These are phyloP conservation scores for Blastobotrys proliferans DNA, from an alignment of 1,139 yeast species.

Conservation along the genomic window DNA sequence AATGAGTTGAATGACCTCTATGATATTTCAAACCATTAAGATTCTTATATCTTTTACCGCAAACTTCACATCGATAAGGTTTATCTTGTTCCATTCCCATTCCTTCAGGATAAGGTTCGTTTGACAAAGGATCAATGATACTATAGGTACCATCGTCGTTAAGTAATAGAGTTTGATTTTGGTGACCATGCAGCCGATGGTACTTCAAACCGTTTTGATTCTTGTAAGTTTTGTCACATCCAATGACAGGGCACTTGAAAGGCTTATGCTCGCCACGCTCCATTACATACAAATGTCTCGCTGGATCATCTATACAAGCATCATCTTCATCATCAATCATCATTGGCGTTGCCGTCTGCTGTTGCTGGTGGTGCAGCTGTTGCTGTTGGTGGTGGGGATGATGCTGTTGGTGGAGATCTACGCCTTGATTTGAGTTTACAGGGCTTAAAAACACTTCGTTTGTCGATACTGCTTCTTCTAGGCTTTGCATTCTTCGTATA, in stretches of 20 bases:
- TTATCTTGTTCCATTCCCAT: conserved; percentile 91
- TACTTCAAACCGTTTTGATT: conserved; percentile 96
- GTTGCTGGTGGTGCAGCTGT: conserved; percentile 18
- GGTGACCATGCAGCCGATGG: conserved; percentile 96
- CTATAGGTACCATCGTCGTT: conserved; percentile 92
- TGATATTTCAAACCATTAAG: conserved; percentile 95
- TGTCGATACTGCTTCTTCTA: conserved; percentile 70
- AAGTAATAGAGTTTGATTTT: conserved; percentile 84
- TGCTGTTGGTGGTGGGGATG: no score
- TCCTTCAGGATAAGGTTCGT: conserved; percentile 88
- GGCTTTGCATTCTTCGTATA: conserved; percentile 37
- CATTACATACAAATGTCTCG: conserved; percentile 85
- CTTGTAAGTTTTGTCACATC: conserved; percentile 95
- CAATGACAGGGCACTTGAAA: conserved; percentile 95
- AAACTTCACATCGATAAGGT: conserved; percentile 96
- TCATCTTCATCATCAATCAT: conserved; percentile 41
- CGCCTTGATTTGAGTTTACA: conserved; percentile 32
- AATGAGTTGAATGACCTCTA: conserved; percentile 96
- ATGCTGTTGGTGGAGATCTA: no score
- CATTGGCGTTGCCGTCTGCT: conserved; percentile 22
- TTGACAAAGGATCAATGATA: conserved; percentile 88
- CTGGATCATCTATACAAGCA: conserved; percentile 66
- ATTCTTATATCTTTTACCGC: conserved; percentile 96
- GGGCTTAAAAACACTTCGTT: conserved; percentile 74
- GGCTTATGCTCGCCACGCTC: conserved; percentile 94